phyloP scores from a whole-genome alignment of 805 yeast species.

The Kurtzmaniella cleridarum region DNA sequence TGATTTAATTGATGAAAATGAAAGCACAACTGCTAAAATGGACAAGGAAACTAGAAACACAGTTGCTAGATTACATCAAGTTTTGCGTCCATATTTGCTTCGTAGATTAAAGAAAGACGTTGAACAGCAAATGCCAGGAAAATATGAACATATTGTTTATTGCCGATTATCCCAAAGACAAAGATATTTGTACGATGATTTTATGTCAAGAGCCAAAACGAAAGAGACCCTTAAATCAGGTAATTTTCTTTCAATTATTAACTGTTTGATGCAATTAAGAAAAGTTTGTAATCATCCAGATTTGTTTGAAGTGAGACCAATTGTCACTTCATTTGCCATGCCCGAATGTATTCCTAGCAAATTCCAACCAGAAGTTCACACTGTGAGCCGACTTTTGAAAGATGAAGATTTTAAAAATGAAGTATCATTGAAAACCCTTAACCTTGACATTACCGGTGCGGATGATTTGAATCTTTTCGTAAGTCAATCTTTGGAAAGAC shows the following conservation, averaged over 20 bases:
- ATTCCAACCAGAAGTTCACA: constrained; percentile 38
- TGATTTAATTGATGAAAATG: constrained; percentile 40
- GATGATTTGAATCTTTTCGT: constrained; percentile 44
- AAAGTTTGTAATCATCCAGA: constrained; percentile 97
- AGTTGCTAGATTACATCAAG: constrained; percentile 85
- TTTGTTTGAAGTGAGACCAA: constrained; percentile 91
- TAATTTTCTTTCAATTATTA: constrained; percentile 88
- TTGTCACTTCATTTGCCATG: constrained; percentile 82
- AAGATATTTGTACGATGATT: constrained; percentile 87
- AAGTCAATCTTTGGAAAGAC: constrained; percentile 34
- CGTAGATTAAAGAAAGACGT: constrained; percentile 94
- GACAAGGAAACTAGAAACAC: constrained; percentile 80
- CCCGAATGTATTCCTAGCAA: constrained; percentile 53
- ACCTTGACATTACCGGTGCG: constrained; percentile 48
- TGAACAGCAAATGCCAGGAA: constrained; percentile 98
- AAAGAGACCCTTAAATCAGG: constrained; percentile 91
- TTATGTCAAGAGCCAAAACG: constrained; percentile 95
- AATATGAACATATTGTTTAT: constrained; percentile 89
- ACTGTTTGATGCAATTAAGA: constrained; percentile 95
- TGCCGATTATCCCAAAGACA: constrained; percentile 93
- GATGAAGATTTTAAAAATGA: constrained; percentile 11
- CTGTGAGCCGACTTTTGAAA: constrained; percentile 19
- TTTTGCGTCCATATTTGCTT: constrained; percentile 83
- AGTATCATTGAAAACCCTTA: constrained; percentile 53
- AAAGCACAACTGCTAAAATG: constrained; percentile 33